Evolutionary conservation across 257 asterid genomes (phyloP), one percentile per base, ranked within the genome.

Genomic region (Anisodus tanguticus): DNA sequence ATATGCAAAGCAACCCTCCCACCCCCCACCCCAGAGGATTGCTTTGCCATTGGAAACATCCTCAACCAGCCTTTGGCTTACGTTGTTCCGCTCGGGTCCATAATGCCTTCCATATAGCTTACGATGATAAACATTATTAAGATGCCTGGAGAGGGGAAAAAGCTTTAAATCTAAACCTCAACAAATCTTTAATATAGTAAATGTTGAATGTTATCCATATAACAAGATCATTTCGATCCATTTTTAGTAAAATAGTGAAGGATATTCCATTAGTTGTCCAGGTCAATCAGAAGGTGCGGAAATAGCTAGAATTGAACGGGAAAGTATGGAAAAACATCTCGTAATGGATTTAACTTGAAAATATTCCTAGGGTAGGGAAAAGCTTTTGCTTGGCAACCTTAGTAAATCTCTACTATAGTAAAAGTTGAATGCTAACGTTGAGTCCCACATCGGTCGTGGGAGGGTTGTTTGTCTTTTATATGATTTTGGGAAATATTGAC

Each of bases 41-140:
- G 26, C 15, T 26, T 77, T 51, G 26, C 64, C 62, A 74, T 7
- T 19, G 60, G 60, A n/a, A 47, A 74, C 19, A 47, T 19, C 43
- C 47, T 51, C 63, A 26, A 51, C 81, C 63, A 76, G 13, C 63
- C 26, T 76, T 76, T 53, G n/a, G 47, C 47, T 76, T 76, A 2
- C 8, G 59, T 43, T 76, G 35, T 31, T 53, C 31, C n/a, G 37
- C 59, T 74, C 39, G 4, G 12, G 17, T 74, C 16, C 64, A 53
- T 77, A 26, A 77, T 22, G 45, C 45, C 12, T 49, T 26, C 39
- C 80, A 4, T 22, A 53, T 22, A 51, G 26, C 47, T 26, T 53
- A 74, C 3, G 4, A 53, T 4, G 45, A 43, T 41, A 71, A 2
- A n/a, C 78, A 39, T 31, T 41, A 6, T 35, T 51, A 53, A 53